A percentile compares a stretch with the other conserved stretches of the same genome.
Conservation (phyloP, 495 filamentous ascomycete genomes). For the Hypomontagnella monticulosa region DNA sequence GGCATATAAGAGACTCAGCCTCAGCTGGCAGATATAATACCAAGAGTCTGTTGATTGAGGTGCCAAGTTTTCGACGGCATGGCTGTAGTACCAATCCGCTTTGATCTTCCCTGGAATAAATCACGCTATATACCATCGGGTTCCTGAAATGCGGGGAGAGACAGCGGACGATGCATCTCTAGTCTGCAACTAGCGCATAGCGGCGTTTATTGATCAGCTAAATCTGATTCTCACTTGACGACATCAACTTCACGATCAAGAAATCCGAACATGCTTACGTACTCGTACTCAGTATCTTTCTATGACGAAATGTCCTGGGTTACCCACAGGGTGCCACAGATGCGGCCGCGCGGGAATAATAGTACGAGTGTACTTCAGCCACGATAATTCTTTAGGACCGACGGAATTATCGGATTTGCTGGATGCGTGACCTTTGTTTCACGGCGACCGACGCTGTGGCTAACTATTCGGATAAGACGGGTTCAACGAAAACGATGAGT, state of each 20-base stretch:
- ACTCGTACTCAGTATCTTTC: not conserved
- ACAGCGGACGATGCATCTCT: not conserved
- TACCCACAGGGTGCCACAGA: not conserved
- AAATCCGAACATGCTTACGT: not conserved
- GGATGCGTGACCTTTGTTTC: constrained; percentile 16
- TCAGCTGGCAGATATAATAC: constrained; percentile 5
- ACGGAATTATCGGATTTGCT: not conserved
- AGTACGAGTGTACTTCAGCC: constrained; percentile 1
- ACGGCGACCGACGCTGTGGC: constrained; percentile 13
- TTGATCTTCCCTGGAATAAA: constrained; percentile 18
- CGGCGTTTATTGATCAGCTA: constrained; percentile 13
- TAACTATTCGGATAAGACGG: constrained; percentile 32
- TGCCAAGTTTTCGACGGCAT: constrained; percentile 11
- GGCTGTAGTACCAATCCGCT: constrained; percentile 6
- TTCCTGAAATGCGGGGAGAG: constrained; percentile 21
- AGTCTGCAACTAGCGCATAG: constrained; percentile 5
- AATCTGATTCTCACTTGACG: constrained; percentile 21
- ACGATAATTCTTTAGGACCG: not conserved
- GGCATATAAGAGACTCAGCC: constrained; percentile 16
- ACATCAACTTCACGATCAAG: constrained; percentile 8
- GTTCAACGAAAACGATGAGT: constrained; percentile 13
- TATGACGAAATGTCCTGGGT: not conserved
- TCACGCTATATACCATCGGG: not conserved
- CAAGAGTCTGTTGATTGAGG: constrained; percentile 8
- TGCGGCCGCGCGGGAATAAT: not conserved